These are phyloP conservation scores for Hericium rajendrae DNA, from an alignment of 768 basidiomycete species.

Conservation along the genomic window DNA sequence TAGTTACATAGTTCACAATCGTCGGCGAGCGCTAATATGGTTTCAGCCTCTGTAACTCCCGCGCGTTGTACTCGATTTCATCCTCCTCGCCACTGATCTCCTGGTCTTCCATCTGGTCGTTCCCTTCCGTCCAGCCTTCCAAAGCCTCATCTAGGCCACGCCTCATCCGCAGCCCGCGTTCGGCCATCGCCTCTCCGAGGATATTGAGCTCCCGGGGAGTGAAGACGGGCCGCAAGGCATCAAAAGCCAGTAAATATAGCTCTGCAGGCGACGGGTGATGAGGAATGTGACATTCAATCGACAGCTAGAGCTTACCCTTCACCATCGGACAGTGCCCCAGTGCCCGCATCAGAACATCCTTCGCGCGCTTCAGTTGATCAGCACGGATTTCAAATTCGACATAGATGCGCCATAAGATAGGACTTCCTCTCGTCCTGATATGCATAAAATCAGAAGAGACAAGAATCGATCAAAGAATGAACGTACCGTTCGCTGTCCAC, in stretches of 20 bases:
- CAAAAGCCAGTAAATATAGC: constrained; percentile 71
- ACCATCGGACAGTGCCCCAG: constrained; percentile 64
- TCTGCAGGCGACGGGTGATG: constrained; percentile 30
- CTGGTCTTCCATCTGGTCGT: constrained; percentile 5
- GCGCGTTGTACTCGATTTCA: constrained; percentile 54
- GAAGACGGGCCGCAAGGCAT: constrained; percentile 57
- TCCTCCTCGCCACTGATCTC: constrained; percentile 20
- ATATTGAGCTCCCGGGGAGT: constrained; percentile 45
- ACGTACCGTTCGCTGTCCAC: constrained; percentile 60
- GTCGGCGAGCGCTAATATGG: constrained; percentile 37
- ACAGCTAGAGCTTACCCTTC: constrained; percentile 43
- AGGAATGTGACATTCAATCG: constrained; percentile 5
- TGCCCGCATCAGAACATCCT: constrained; percentile 64
- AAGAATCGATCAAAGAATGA: not conserved
- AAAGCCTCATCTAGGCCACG: constrained; percentile 49
- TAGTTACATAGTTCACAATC: not conserved
- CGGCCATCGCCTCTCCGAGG: constrained; percentile 68
- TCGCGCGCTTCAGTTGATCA: constrained; percentile 50
- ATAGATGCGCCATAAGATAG: constrained; percentile 62
- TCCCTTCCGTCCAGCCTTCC: constrained; percentile 33
- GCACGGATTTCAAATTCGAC: constrained; percentile 69
- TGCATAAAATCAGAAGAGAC: not conserved
- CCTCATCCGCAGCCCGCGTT: constrained; percentile 58
- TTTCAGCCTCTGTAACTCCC: constrained; percentile 48
- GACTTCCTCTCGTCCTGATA: constrained; percentile 53